Base-by-base conservation (phyloP, 345 rosid species). In the Gossypium raimondii region DNA sequence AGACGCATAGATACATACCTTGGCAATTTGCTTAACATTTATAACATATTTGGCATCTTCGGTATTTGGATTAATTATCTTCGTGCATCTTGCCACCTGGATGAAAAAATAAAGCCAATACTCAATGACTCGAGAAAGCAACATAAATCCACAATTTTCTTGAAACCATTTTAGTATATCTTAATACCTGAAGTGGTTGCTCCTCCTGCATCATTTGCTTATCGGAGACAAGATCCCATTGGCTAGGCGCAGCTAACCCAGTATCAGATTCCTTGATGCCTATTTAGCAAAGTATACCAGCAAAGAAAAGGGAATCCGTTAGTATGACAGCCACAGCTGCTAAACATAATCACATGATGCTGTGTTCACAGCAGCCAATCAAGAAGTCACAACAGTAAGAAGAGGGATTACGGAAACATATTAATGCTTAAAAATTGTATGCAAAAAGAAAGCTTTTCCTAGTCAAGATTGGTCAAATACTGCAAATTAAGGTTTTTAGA, bases 121-220 rank as follows among this genome's bases (percentile, higher is more conserved):
- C 55, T 48, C 1, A 3, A 53, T 7, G 22, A 18, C 8, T 56
- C 0, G 13, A 45, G 17, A 9, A 22, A 58, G 4, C 25, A 20
- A 55, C 16, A 29, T 8, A 14, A 45, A 76, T 12, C 1, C 25
- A 38, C 8, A n/a, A n/a, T 59, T 25, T 76, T 44, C 18, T 20
- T 3, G 17, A n/a, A 65, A 56, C 51, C 12, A 3, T 24, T 51
- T 12, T 41, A 29, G 9, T 51, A 67, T 16, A 76, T 67, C 45
- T n/a, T 7, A 25, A 2, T 72, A 80, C 80, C 89, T 95, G 99
- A 62, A 95, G 97, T 10, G 98, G 99, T 72, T 95, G 98, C 84
- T 95, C 99, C 79, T 95, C 99, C 77, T 95, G 99, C 99, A 95
- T 95, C 99, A 95, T 95, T 73, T 93, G 97, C 72, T 95, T 95